phyloP scores from a whole-genome alignment of 345 rosid genomes.

The Reutealis trisperma region DNA sequence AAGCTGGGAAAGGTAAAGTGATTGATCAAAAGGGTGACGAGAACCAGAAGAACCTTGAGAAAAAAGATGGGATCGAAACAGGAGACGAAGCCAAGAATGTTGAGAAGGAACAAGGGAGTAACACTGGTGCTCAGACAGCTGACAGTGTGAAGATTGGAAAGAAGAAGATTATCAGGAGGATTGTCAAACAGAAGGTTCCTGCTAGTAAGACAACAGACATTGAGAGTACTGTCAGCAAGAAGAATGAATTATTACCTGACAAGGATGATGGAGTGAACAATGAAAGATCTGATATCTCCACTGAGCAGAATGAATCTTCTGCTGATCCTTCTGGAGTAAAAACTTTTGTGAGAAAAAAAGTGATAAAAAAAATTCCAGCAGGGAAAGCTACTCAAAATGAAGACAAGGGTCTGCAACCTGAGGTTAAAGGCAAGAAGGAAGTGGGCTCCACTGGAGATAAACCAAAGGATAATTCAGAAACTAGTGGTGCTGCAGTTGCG shows the following conservation, averaged over 20 bases:
- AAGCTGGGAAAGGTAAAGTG: constrained; percentile 46
- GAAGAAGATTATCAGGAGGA: constrained; percentile 75
- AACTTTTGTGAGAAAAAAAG: constrained; percentile 55
- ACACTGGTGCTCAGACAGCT: constrained; percentile 40
- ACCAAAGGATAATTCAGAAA: constrained; percentile 49
- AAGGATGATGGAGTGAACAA: constrained; percentile 44
- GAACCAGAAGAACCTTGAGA: constrained; percentile 34
- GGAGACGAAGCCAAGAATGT: constrained; percentile 35
- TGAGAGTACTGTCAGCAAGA: constrained; percentile 40
- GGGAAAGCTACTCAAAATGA: constrained; percentile 38
- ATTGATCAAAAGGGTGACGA: constrained; percentile 33
- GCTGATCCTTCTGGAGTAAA: constrained; percentile 41
- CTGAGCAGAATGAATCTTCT: constrained; percentile 44
- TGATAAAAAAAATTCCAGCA: constrained; percentile 47
- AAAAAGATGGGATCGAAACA: constrained; percentile 32
- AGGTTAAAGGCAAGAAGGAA: constrained; percentile 44
- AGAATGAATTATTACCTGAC: constrained; percentile 43
- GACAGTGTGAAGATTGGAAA: constrained; percentile 56
- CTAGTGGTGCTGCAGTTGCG: constrained; percentile 28
- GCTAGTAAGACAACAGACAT: constrained; percentile 46
- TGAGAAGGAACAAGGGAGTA: constrained; percentile 46
- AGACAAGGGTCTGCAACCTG: constrained; percentile 39
- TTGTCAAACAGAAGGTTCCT: constrained; percentile 62
- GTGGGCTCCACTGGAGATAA: constrained; percentile 41
- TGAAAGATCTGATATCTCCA: constrained; percentile 40